Base-by-base conservation (phyloP, 177 flowering plant genomes). In the Vitis hybrid region DNA sequence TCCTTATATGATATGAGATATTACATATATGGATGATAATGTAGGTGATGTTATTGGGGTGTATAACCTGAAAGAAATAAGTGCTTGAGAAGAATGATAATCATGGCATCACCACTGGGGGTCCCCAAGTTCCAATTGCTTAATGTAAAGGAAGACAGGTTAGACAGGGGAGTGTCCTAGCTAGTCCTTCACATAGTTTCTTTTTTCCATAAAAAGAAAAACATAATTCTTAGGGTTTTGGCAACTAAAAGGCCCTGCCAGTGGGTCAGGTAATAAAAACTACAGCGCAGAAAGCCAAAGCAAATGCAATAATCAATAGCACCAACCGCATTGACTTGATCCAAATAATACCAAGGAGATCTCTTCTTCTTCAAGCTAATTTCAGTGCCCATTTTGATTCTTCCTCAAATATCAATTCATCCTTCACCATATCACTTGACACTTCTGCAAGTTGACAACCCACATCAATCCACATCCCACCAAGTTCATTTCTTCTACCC, bases 311-410 rank as follows among this genome's bases (percentile, higher is more conserved):
- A 52, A 59, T 65, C 50, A 20, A 47, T 15, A 28, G 12, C 70
- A 76, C 74, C 74, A 56, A 69, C 67, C 67, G 61, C 56, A 65
- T 66, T 62, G 67, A 55, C 74, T 33, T 19, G 44, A 47, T 62
- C 11, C 54, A 10, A 52, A 52, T 63, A 13, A 66, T 14, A 15
- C 22, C 1, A 54, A 62, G 12, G 17, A 18, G 19, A 24, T 71
- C 47, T 55, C 78, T 66, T 71, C 59, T 55, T 71, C 59, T 31
- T 65, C 53, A 66, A 67, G 59, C 55, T 18, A 52, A 52, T 56
- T 65, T 33, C 18, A 51, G 47, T 19, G 49, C 70, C 50, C 57
- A 47, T 28, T 51, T 65, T 15, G 51, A 15, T 54, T 64, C 9
- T 17, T 4, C n/a, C 17, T 24, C n/a, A 9, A 1, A 64, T 17